Evolutionary conservation across 2,329 filamentous ascomycete species (phyloP).

Genomic region (Exserohilum rostratum): DNA sequence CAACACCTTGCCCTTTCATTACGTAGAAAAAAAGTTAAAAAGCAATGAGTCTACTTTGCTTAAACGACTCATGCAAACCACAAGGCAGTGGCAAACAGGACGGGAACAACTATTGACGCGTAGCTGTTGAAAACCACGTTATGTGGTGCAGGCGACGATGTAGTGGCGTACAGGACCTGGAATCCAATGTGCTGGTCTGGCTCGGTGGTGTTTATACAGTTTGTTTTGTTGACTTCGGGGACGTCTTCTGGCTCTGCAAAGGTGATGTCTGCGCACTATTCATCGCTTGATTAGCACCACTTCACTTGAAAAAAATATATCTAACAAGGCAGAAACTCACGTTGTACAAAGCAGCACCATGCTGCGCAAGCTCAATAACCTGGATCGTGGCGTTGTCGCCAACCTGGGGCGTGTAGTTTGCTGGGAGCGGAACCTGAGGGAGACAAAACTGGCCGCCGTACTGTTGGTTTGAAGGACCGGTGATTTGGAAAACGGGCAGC

Average conservation of each 20-base stretch:
- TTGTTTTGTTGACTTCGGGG: constrained; percentile 73
- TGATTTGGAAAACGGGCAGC: constrained; percentile 79
- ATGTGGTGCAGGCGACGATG: constrained; percentile 39
- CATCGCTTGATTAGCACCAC: constrained; percentile 5
- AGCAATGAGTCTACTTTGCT: constrained; percentile 6
- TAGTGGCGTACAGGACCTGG: constrained; percentile 72
- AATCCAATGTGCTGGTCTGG: constrained; percentile 64
- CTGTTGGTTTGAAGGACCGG: constrained; percentile 79
- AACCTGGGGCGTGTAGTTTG: constrained; percentile 69
- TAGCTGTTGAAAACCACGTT: constrained; percentile 33
- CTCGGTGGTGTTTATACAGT: constrained; percentile 83
- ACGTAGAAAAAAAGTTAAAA: background rate
- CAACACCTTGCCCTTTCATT: constrained; percentile 17
- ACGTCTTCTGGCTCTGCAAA: constrained; percentile 83
- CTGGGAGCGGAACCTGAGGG: constrained; percentile 84
- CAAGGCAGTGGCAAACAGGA: constrained; percentile 34
- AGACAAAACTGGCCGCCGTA: constrained; percentile 90
- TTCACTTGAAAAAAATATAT: background rate
- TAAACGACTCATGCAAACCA: constrained; percentile 35
- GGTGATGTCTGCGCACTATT: constrained; percentile 92
- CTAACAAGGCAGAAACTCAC: constrained; percentile 57
- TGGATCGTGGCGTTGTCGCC: constrained; percentile 95
- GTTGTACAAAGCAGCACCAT: constrained; percentile 82
- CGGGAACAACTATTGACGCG: constrained; percentile 35
- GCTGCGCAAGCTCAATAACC: constrained; percentile 79